Conservation (phyloP, 2,329 filamentous ascomycete species). For the Aspergillus sp. region DNA sequence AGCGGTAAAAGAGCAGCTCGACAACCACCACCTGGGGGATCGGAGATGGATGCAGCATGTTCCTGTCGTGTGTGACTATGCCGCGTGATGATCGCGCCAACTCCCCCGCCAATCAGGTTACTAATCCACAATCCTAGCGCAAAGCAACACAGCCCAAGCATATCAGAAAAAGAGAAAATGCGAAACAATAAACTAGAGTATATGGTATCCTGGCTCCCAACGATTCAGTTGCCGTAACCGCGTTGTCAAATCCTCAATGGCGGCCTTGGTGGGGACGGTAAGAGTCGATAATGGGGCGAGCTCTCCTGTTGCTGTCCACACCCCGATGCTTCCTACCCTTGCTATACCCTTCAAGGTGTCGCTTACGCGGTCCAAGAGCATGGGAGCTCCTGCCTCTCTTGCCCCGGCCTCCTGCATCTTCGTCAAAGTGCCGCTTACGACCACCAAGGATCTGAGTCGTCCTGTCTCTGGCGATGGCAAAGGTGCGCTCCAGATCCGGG, state of each 20-base stretch:
- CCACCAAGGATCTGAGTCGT: slow-evolving; percentile 38
- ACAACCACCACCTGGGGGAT: too few relatives aligned
- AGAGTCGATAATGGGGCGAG: slow-evolving; percentile 22
- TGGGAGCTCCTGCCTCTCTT: slow-evolving; percentile 3
- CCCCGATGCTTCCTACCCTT: too few relatives aligned
- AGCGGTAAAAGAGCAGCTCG: neutral
- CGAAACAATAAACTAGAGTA: neutral
- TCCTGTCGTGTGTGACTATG: slow-evolving; percentile 2
- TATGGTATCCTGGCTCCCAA: neutral
- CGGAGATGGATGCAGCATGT: too few relatives aligned
- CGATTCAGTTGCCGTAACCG: neutral
- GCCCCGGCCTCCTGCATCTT: slow-evolving; percentile 1
- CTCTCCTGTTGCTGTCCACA: slow-evolving; percentile 5
- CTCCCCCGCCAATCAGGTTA: slow-evolving; percentile 5
- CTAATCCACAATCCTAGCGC: neutral
- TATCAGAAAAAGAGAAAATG: neutral
- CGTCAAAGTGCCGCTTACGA: slow-evolving; percentile 40
- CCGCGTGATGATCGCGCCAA: slow-evolving; percentile 7
- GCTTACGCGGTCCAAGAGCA: too few relatives aligned
- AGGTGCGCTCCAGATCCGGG: slow-evolving; percentile 34
- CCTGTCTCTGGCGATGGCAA: slow-evolving; percentile 34
- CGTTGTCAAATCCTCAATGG: neutral
- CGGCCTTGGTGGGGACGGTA: slow-evolving; percentile 20
- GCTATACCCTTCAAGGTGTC: too few relatives aligned
- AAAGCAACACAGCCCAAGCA: neutral